Evolutionary conservation across 495 filamentous ascomycete species (phyloP), one percentile per base, ranked within the genome.

Genomic region (Aspergillus biplanus): DNA sequence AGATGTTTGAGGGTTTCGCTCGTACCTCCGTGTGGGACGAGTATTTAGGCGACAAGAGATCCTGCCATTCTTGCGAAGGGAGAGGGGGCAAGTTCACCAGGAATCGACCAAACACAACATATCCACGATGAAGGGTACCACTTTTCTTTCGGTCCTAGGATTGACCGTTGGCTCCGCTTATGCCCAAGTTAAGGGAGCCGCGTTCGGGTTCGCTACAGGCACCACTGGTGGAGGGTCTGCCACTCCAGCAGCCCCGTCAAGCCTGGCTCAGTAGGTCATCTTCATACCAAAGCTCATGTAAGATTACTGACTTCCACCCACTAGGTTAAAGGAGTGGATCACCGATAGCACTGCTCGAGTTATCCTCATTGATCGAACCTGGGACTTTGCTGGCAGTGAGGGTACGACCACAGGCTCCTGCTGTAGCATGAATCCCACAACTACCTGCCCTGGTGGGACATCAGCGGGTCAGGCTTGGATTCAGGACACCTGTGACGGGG

Each of bases 191-290:
- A 65, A 65, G 3, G 79, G 80, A n/a, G 70, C 70, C 5, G 69
- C 82, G 1, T 72, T 79, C 12, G 82, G 82, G 33, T 82, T 83
- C 64, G 81, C 79, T 42, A 74, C 70, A 55, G 78, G 78, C 15
- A 74, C 76, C 13, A 84, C 82, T 13, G 83, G 83, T 63, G 83
- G 83, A 70, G 80, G 81, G 59, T 67, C 65, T 68, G 80, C 80
- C 21, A 6, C 69, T 74, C 21, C 67, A 80, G 11, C 78, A 72
- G 3, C 72, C 77, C 27, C 82, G 81, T 7, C 75, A 62, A 21
- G 72, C 73, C 18, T 80, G 70, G 47, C 57, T 27, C 21, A 27
- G 21, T 27, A 27, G 21, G 21, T 27, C 21, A 27, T 27, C 21
- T 2, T 27, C 21, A 27, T 27, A 27, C 21, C 21, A 27, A 27